Conservation (phyloP, 768 basidiomycete genomes). For the Suillus discolor region DNA sequence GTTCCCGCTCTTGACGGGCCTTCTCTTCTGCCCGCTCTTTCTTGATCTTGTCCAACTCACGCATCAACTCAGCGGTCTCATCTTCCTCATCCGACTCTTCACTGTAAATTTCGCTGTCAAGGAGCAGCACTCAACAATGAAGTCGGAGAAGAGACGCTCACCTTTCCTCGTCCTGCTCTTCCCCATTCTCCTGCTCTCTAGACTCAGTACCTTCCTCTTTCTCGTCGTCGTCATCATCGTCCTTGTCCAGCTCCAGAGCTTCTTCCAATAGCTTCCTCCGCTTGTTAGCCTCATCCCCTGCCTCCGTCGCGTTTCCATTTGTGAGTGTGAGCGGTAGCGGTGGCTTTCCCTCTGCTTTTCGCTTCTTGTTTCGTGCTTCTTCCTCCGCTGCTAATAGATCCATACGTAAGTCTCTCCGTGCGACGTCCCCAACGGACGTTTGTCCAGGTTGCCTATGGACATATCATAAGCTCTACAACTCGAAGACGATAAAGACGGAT, state of each 20-base stretch:
- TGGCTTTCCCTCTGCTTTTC: conserved; percentile 81
- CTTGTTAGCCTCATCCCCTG: conserved; percentile 72
- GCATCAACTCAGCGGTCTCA: conserved; percentile 90
- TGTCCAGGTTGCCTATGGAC: conserved; percentile 81
- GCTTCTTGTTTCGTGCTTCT: conserved; percentile 87
- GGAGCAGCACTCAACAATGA: background rate
- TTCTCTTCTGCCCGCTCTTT: conserved; percentile 95
- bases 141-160: conserved; percentile 23
- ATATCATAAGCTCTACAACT: conserved; percentile 3
- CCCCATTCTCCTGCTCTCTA: conserved; percentile 38
- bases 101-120: conserved; percentile 24
- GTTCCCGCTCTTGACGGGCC: conserved; percentile 75
- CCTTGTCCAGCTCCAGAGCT: conserved; percentile 84
- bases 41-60: conserved; percentile 99
- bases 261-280: conserved; percentile 87
- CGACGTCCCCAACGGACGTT: conserved; percentile 76
- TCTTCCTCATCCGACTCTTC: conserved; percentile 77
- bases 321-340: conserved; percentile 39
- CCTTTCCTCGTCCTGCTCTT: conserved; percentile 50
- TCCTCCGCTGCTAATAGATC: conserved; percentile 86
- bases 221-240: conserved; percentile 74
- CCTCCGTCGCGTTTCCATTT: conserved; percentile 33
- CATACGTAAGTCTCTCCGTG: conserved; percentile 75
- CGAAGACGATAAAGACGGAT: background rate
- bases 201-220: conserved; percentile 34